These are phyloP conservation scores for Vaccinium corymbosum DNA, from an alignment of 148 eudicot genomes.

Conservation along the genomic window DNA sequence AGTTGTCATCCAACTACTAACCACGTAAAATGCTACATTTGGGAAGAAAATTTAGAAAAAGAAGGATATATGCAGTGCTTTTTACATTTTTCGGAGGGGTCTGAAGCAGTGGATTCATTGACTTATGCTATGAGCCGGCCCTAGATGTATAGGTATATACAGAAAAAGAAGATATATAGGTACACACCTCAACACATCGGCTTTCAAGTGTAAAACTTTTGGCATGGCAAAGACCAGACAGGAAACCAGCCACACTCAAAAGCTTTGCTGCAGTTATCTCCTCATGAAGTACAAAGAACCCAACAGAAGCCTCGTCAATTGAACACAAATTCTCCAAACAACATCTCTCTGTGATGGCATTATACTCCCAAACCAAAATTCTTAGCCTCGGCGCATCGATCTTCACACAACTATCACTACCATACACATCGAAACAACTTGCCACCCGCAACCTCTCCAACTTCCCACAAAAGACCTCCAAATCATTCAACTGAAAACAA, in stretches of 20 bases:
- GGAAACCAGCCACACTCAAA: constrained; percentile 28
- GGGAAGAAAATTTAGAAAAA: too few species aligned
- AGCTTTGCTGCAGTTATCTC: constrained; percentile 23
- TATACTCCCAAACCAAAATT: constrained; percentile 38
- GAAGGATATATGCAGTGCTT: too few species aligned
- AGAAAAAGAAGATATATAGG: background rate
- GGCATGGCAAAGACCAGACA: constrained; percentile 40
- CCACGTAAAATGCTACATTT: too few species aligned
- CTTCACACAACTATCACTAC: constrained; percentile 24
- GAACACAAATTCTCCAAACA: constrained; percentile 24
- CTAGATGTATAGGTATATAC: too few species aligned
- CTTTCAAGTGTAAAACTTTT: constrained; percentile 34
- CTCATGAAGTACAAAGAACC: constrained; percentile 25
- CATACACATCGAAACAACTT: constrained; percentile 36
- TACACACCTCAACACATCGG: constrained; percentile 45
- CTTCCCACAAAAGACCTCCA: constrained; percentile 29
- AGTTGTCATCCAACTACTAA: too few species aligned
- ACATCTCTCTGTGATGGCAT: constrained; percentile 31
- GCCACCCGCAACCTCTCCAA: constrained; percentile 34
- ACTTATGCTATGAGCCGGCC: too few species aligned
- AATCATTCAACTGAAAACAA: constrained; percentile 30
- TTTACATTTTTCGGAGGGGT: too few species aligned
- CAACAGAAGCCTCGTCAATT: constrained; percentile 41
- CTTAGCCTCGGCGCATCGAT: constrained; percentile 43
- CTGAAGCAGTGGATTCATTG: too few species aligned